Evolutionary conservation across 2,329 filamentous ascomycete genomes (phyloP).

Genomic region (Pestalotiopsis fici): DNA sequence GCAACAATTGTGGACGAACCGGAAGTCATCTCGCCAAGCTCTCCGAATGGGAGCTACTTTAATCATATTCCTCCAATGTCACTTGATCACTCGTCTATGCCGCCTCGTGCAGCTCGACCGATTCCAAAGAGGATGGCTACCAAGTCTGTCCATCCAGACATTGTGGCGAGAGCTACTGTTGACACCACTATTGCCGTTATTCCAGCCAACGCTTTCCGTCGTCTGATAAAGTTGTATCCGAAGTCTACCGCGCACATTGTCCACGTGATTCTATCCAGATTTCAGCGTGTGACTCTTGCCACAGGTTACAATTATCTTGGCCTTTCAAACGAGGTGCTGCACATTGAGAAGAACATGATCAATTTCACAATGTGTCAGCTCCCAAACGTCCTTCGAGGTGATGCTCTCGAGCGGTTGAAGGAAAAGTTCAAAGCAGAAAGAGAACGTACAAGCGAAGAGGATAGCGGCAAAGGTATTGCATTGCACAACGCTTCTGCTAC

Average conservation of each 20-base stretch:
- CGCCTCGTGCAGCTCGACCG: slow-evolving; percentile 35
- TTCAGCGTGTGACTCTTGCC: slow-evolving; percentile 91
- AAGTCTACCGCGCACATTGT: slow-evolving; percentile 97
- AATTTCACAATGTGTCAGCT: slow-evolving; percentile 89
- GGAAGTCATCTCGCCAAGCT: slow-evolving; percentile 19
- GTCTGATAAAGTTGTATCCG: slow-evolving; percentile 90
- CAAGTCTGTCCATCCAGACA: slow-evolving; percentile 90
- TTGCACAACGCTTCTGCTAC: slow-evolving; percentile 76
- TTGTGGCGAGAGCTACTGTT: slow-evolving; percentile 91
- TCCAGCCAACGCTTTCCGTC: slow-evolving; percentile 90
- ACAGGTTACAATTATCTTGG: slow-evolving; percentile 95
- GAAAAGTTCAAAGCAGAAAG: slow-evolving; percentile 88
- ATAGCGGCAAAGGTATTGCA: slow-evolving; percentile 89
- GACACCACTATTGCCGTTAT: slow-evolving; percentile 99
- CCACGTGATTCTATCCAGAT: slow-evolving; percentile 91
- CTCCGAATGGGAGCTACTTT: slow-evolving; percentile 38
- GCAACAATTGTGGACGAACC: slow-evolving; percentile 25
- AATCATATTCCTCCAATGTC: slow-evolving; percentile 75
- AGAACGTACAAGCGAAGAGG: slow-evolving; percentile 78
- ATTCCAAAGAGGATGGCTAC: slow-evolving; percentile 48
- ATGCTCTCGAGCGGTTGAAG: slow-evolving; percentile 81
- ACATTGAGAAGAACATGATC: slow-evolving; percentile 92
- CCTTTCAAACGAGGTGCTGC: slow-evolving; percentile 85
- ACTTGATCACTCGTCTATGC: slow-evolving; percentile 52
- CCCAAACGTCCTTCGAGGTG: slow-evolving; percentile 85